Base-by-base conservation (phyloP, 768 basidiomycete species). In the Neoboletus magnificus region DNA sequence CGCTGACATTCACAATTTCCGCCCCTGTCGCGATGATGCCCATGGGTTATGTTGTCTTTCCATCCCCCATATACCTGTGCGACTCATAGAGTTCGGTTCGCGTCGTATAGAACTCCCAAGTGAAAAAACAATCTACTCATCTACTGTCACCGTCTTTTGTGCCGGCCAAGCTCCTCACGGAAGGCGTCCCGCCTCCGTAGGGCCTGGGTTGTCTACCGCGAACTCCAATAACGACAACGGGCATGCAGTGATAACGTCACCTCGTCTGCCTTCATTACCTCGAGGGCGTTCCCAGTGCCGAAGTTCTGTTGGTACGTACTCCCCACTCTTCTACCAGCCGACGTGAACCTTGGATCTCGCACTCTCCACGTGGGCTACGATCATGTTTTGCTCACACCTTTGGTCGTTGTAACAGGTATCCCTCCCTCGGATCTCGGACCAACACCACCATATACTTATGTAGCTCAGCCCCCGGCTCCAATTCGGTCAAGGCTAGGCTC, bases 21-120 rank as follows among this genome's bases (percentile, higher is more conserved):
- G 37, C 45, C 4, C 33, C 18, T 25, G 25, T 45, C 37, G 8
- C 27, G 15, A 32, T 27, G 25, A n/a, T 32, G 9, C 33, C 12
- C 20, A 6, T 27, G 50, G 12, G 18, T 33, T 15, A 23, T 29
- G 5, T 29, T 29, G 20, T 11, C 20, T 8, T 35, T 29, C 3
- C 44, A 13, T 36, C 15, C n/a, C 22, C 41, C 4, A 4, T n/a
- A 9, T 13, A 37, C 30, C 4, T 25, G 8, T 15, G 32, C n/a
- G 2, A 13, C 29, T 12, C 4, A 10, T 40, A 76, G 83, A 80
- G 16, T 78, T 89, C 50, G 92, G 90, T 49, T 77, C 86, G 10
- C 80, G 87, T 16, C 79, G 88, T 36, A 72, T 86, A 57, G 91
- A 96, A 30, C 76, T 91, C 15, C 79, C 76, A 27, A 93, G 96